Conservation (phyloP, 345 rosid species). For the Arabidopsis thaliana region TAIR10.1 NC_003070.9:10558001-10558500, state of each 20-base stretch:
- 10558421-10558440: background rate
- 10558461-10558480: background rate
- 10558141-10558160: slow-evolving; percentile 33
- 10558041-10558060: slow-evolving; percentile 37
- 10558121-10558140: slow-evolving; percentile 31
- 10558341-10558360: background rate
- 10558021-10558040: slow-evolving; percentile 44
- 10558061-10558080: slow-evolving; percentile 38
- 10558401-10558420: too few species aligned
- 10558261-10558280: background rate
- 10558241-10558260: slow-evolving; percentile 26
- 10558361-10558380: background rate
- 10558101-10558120: background rate
- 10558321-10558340: background rate
- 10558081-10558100: slow-evolving; percentile 30
- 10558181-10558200: slow-evolving; percentile 43
- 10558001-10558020: slow-evolving; percentile 24
- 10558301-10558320: background rate
- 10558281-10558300: background rate
- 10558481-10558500: background rate
- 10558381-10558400: too few species aligned
- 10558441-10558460: background rate
- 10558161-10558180: slow-evolving; percentile 36
- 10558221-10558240: slow-evolving; percentile 30
- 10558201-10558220: slow-evolving; percentile 34